Evolutionary conservation across 2,329 filamentous ascomycete species (phyloP).

Genomic region (Sclerotinia spermophila): DNA sequence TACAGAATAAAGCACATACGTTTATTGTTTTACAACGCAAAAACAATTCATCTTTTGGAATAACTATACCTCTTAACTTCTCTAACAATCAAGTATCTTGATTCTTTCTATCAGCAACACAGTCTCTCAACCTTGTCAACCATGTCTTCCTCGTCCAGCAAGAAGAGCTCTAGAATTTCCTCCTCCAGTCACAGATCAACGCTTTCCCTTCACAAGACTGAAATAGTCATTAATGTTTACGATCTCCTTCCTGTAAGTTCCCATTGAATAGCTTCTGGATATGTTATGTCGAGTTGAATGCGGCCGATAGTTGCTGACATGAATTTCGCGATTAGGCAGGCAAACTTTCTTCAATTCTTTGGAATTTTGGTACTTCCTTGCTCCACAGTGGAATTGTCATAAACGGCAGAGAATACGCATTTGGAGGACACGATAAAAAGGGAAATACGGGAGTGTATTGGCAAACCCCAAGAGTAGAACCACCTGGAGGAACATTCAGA

Average conservation of each 20-base stretch:
- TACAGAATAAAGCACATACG: background rate
- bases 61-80: background rate
- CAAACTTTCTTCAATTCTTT: slow-evolving; percentile 70
- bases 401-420: slow-evolving; percentile 77
- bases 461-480: slow-evolving; percentile 68
- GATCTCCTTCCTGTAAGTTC: slow-evolving; percentile 64
- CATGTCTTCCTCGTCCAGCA: slow-evolving; percentile 28
- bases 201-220: slow-evolving; percentile 66
- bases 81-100: background rate
- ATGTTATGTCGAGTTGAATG: background rate
- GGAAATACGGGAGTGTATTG: slow-evolving; percentile 77
- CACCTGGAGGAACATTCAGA: slow-evolving; percentile 74
- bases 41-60: background rate
- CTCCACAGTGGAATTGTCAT: slow-evolving; percentile 82
- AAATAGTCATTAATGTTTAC: slow-evolving; percentile 74
- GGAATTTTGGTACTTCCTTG: slow-evolving; percentile 72
- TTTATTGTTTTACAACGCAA: background rate
- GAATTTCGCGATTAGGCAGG: slow-evolving; percentile 53
- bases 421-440: slow-evolving; percentile 72
- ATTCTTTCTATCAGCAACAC: background rate
- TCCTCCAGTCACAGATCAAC: slow-evolving; percentile 55
- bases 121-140: slow-evolving; percentile 12
- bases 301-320: background rate
- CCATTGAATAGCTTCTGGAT: too few relatives aligned
- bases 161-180: slow-evolving; percentile 32